Evolutionary conservation across 805 yeast species (phyloP).

Genomic region (Ogataea angusta): DNA sequence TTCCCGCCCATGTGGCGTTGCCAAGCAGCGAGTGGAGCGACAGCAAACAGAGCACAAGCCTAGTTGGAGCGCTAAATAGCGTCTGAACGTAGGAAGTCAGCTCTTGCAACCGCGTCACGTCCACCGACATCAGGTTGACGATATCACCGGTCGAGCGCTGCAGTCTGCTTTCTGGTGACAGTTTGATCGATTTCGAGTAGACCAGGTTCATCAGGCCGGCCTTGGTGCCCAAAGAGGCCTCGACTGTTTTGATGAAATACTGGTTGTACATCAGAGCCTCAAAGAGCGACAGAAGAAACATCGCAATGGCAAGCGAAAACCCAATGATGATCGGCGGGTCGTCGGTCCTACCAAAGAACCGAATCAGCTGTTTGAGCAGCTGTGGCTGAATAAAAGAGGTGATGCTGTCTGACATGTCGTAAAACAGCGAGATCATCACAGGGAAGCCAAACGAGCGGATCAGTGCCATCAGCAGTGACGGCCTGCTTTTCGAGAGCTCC

Average conservation of each 20-base stretch:
- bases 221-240: slow-evolving; percentile 62
- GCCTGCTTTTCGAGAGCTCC: slow-evolving; percentile 26
- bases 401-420: slow-evolving; percentile 39
- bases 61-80: slow-evolving; percentile 56
- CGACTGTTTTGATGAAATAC: slow-evolving; percentile 54
- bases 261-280: slow-evolving; percentile 68
- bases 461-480: slow-evolving; percentile 35
- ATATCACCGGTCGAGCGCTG: slow-evolving; percentile 73
- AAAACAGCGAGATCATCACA: slow-evolving; percentile 33
- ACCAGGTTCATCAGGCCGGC: slow-evolving; percentile 65
- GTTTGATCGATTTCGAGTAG: slow-evolving; percentile 63
- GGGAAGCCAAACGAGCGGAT: slow-evolving; percentile 37
- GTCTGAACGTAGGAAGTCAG: slow-evolving; percentile 52
- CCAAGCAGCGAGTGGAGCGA: slow-evolving; percentile 59
- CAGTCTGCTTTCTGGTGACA: slow-evolving; percentile 65
- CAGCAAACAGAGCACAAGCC: slow-evolving; percentile 48
- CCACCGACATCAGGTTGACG: slow-evolving; percentile 74
- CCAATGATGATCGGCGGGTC: slow-evolving; percentile 56
- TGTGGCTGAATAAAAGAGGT: slow-evolving; percentile 52
- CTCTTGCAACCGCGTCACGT: slow-evolving; percentile 61
- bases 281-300: slow-evolving; percentile 59
- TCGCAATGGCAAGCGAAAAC: slow-evolving; percentile 53
- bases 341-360: slow-evolving; percentile 36
- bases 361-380: slow-evolving; percentile 47
- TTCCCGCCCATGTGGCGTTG: slow-evolving; percentile 55